A percentile compares a stretch with the other conserved stretches of the same genome.
These are phyloP conservation scores for Suhomyces sp. DNA, from an alignment of 805 yeast species.

Conservation along the genomic window DNA sequence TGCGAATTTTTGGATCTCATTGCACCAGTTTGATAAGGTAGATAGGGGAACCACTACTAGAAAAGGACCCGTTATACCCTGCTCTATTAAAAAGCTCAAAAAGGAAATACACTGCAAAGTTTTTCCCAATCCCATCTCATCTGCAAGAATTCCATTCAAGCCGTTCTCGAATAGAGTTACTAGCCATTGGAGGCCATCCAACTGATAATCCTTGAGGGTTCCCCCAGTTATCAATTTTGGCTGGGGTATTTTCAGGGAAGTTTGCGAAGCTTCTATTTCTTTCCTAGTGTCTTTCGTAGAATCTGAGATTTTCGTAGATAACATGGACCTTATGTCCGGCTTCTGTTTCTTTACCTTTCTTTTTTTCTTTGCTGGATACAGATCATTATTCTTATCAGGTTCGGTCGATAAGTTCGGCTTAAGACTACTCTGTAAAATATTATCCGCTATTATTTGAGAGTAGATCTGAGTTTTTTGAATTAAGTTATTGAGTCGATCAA, in stretches of 20 bases:
- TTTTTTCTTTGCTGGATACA: constrained; percentile 10
- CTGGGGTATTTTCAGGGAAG: constrained; percentile 7
- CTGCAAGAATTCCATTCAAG: constrained; percentile 90
- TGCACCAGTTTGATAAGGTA: constrained; percentile 81
- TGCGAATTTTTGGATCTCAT: constrained; percentile 69
- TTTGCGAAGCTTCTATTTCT: constrained; percentile 26
- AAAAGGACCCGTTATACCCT: constrained; percentile 77
- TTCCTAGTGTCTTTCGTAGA: constrained; percentile 17
- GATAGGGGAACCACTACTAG: constrained; percentile 78
- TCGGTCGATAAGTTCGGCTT: neutral
- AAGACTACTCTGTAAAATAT: constrained; percentile 54
- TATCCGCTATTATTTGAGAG: constrained; percentile 81
- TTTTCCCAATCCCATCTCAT: constrained; percentile 97
- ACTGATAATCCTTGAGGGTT: constrained; percentile 73
- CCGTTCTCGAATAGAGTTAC: constrained; percentile 89
- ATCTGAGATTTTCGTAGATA: constrained; percentile 14
- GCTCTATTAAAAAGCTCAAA: constrained; percentile 69
- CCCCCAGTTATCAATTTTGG: constrained; percentile 45
- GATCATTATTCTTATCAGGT: neutral
- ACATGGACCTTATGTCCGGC: constrained; percentile 11
- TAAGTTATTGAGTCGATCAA: constrained; percentile 64
- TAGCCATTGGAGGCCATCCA: constrained; percentile 90
- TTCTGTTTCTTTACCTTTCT: constrained; percentile 30
- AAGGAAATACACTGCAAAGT: constrained; percentile 86
- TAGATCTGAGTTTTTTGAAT: constrained; percentile 88